Evolutionary conservation across 2,329 filamentous ascomycete genomes (phyloP).

Genomic region (Aspergillus sp.): DNA sequence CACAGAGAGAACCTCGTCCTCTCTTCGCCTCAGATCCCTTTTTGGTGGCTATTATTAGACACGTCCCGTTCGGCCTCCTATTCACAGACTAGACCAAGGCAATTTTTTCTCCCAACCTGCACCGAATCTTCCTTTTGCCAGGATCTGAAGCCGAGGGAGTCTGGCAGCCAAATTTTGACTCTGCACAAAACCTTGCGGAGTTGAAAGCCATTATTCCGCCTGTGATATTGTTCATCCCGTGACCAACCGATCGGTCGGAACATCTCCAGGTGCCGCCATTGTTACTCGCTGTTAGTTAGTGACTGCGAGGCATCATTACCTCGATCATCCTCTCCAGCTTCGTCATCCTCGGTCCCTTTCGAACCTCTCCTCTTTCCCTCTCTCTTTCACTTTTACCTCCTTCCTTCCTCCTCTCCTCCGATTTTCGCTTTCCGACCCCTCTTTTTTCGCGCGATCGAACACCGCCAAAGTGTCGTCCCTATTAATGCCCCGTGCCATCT

Average conservation of each 20-base stretch:
- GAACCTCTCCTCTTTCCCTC: constrained; percentile 6
- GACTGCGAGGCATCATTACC: background rate
- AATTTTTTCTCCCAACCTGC: background rate
- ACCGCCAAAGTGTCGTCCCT: constrained; percentile 97
- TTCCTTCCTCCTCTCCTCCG: constrained; percentile 24
- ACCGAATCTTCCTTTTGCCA: background rate
- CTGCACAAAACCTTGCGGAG: background rate
- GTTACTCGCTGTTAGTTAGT: constrained; percentile 1
- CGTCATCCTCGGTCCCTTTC: constrained; percentile 12
- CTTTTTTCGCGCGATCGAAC: constrained; percentile 47
- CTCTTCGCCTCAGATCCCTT: background rate
- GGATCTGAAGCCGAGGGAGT: background rate
- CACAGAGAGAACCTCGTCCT: background rate
- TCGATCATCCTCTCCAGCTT: constrained; percentile 6
- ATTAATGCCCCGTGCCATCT: constrained; percentile 84
- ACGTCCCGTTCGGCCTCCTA: background rate
- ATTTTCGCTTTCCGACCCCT: constrained; percentile 15
- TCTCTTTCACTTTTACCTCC: constrained; percentile 23
- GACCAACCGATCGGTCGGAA: constrained; percentile 14
- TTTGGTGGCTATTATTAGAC: constrained; percentile 13
- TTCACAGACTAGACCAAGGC: background rate
- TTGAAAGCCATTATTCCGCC: background rate
- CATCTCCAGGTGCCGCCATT: constrained; percentile 10
- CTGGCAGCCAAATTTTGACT: background rate
- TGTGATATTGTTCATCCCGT: constrained; percentile 4